phyloP scores from a whole-genome alignment of 768 basidiomycete genomes.

The Mycena vulgaris region DNA sequence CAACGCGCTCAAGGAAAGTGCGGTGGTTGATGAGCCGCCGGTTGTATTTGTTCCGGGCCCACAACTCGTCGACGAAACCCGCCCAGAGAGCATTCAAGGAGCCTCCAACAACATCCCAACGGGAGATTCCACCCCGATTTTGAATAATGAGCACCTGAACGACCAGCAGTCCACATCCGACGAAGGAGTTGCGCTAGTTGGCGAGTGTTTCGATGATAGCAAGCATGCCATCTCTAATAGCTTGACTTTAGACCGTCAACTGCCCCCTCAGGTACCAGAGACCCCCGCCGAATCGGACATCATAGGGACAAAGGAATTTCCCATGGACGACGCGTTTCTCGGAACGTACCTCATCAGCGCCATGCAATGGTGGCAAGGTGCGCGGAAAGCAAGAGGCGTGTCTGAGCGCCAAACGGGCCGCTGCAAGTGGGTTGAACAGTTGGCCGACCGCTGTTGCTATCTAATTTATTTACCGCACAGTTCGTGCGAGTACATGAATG shows the following conservation, averaged over 20 bases:
- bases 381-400: constrained; percentile 80
- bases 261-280: not conserved
- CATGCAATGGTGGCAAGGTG: constrained; percentile 84
- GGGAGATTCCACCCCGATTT: not conserved
- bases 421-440: constrained; percentile 70
- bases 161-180: not conserved
- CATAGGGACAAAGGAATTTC: constrained; percentile 77
- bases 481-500: constrained; percentile 79
- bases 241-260: not conserved
- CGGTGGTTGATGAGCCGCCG: not conserved
- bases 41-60: not conserved
- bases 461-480: constrained; percentile 48
- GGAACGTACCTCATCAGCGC: constrained; percentile 67
- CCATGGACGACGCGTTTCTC: constrained; percentile 67
- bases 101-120: not conserved
- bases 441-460: not conserved
- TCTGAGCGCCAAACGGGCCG: constrained; percentile 68
- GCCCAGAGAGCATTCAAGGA: not conserved
- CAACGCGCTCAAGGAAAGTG: constrained; percentile 20
- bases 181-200: not conserved
- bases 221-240: not conserved
- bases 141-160: not conserved
- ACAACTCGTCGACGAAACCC: not conserved
- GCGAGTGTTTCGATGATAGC: not conserved
- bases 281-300: constrained; percentile 50